Evolutionary conservation across 2,329 filamentous ascomycete genomes (phyloP).

Genomic region (Domatiomyces globalis): DNA sequence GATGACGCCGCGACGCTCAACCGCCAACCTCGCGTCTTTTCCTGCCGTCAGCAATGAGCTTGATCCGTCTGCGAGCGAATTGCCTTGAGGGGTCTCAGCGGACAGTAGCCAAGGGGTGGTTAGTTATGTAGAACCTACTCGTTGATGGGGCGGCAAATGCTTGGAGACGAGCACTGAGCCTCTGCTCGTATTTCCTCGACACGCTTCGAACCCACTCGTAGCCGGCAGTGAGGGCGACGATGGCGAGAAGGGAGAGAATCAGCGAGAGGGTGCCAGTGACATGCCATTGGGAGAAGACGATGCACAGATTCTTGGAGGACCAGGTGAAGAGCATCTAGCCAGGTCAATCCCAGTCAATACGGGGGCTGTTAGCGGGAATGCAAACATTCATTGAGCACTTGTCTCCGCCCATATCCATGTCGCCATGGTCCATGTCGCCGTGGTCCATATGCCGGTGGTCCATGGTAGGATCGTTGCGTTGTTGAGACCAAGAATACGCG

Average conservation of each 20-base stretch:
- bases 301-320: conserved; percentile 85
- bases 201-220: conserved; percentile 78
- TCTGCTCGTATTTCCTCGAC: conserved; percentile 60
- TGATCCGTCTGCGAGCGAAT: conserved; percentile 29
- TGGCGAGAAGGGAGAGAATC: conserved; percentile 64
- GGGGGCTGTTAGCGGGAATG: conserved; percentile 4
- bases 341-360: conserved; percentile 3
- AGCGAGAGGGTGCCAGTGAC: conserved; percentile 60
- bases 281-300: conserved; percentile 88
- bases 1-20: conserved; percentile 56
- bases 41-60: conserved; percentile 65
- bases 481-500: not conserved
- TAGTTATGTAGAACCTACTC: not conserved
- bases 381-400: conserved; percentile 87
- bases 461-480: conserved; percentile 7
- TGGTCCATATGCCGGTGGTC: conserved; percentile 37
- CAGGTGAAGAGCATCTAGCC: conserved; percentile 93
- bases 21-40: conserved; percentile 46
- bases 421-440: conserved; percentile 40
- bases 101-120: conserved; percentile 1
- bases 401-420: conserved; percentile 42
- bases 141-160: conserved; percentile 8
- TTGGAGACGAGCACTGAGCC: conserved; percentile 31
- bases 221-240: conserved; percentile 72
- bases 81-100: conserved; percentile 16